These are phyloP conservation scores for Psidium friedrichsthalianum DNA, from an alignment of 345 rosid genomes.

Conservation along the genomic window DNA sequence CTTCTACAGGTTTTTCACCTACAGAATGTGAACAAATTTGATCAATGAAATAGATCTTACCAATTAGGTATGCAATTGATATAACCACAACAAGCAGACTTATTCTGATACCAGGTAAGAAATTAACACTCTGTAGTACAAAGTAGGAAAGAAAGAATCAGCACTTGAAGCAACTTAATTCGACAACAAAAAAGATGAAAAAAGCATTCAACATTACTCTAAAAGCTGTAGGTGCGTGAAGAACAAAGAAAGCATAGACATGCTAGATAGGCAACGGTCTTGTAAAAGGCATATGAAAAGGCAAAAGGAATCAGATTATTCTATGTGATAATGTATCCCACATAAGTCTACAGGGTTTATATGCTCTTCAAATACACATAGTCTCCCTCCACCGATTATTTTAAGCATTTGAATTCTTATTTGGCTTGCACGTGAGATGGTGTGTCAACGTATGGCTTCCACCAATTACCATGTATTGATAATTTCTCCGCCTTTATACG, in stretches of 20 bases:
- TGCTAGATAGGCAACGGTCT: not conserved
- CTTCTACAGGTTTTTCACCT: conserved; percentile 38
- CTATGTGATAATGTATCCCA: not conserved
- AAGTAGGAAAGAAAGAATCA: not conserved
- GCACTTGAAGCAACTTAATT: not conserved
- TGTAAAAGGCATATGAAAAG: not conserved
- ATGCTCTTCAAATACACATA: not conserved
- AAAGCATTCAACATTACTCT: not conserved
- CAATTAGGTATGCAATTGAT: not conserved
- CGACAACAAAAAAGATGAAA: not conserved
- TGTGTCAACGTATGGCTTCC: not conserved
- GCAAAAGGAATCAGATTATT: not conserved
- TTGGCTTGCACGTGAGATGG: not conserved
- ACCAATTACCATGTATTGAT: not conserved
- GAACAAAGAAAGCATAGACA: not conserved
- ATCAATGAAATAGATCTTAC: not conserved
- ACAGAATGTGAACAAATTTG: not conserved
- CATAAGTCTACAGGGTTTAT: not conserved
- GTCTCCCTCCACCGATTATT: not conserved
- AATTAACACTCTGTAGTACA: not conserved
- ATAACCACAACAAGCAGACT: not conserved
- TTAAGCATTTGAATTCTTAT: not conserved
- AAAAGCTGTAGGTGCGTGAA: not conserved
- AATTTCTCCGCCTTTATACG: not conserved
- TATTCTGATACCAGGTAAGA: not conserved